Evolutionary conservation across 2,329 filamentous ascomycete species (phyloP).

Genomic region (Metarhizium humberi): DNA sequence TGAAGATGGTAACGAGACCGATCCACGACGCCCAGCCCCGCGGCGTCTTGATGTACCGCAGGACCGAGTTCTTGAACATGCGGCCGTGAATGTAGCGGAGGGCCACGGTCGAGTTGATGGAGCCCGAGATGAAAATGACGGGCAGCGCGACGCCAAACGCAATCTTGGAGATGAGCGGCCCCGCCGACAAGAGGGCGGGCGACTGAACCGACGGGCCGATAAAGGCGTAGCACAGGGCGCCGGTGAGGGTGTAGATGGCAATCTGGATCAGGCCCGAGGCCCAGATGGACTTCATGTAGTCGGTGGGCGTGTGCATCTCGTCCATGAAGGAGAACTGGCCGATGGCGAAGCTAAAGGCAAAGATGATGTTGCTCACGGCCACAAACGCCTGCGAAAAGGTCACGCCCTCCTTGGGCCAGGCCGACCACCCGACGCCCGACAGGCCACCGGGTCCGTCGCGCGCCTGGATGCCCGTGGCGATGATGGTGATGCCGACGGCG

Average conservation of each 20-base stretch:
- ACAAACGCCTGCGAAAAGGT: slow-evolving; percentile 42
- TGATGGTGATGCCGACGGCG: slow-evolving; percentile 53
- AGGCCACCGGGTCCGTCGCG: slow-evolving; percentile 9
- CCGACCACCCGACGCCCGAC: slow-evolving; percentile 21
- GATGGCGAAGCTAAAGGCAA: slow-evolving; percentile 47
- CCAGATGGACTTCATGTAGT: slow-evolving; percentile 38
- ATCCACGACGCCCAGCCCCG: slow-evolving; percentile 42
- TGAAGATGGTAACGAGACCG: slow-evolving; percentile 43
- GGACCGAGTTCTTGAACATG: slow-evolving; percentile 23
- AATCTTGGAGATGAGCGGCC: slow-evolving; percentile 45
- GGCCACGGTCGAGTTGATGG: slow-evolving; percentile 43
- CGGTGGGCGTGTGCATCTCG: slow-evolving; percentile 31
- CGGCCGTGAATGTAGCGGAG: slow-evolving; percentile 29
- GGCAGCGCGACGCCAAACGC: slow-evolving; percentile 57
- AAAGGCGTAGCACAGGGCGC: slow-evolving; percentile 55
- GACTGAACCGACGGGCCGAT: slow-evolving; percentile 48
- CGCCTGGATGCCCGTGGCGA: slow-evolving; percentile 42
- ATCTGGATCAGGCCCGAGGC: slow-evolving; percentile 49
- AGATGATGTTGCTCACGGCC: slow-evolving; percentile 53
- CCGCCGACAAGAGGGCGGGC: slow-evolving; percentile 54
- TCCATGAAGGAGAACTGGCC: slow-evolving; percentile 35
- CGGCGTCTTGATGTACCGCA: slow-evolving; percentile 28
- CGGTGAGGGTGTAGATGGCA: slow-evolving; percentile 51
- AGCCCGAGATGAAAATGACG: slow-evolving; percentile 59
- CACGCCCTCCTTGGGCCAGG: slow-evolving; percentile 27